Percentiles rank a stretch among this genome's conserved stretches.
These are phyloP conservation scores for Amylocarpus encephaloides DNA, from an alignment of 2,329 filamentous ascomycete genomes.

Conservation along the genomic window DNA sequence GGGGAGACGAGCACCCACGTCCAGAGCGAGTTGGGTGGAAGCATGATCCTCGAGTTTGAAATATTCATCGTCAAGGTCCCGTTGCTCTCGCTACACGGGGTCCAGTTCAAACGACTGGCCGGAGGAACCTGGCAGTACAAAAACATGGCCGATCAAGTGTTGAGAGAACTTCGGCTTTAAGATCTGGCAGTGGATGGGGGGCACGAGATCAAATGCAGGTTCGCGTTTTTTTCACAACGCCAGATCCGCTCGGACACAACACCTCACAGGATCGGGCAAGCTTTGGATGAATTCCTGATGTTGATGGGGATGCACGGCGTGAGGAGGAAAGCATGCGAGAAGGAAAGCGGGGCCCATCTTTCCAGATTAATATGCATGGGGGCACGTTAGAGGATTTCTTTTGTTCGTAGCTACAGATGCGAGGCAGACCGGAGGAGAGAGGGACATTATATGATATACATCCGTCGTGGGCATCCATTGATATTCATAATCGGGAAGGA, in stretches of 20 bases:
- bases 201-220: background rate
- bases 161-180: conserved; percentile 65
- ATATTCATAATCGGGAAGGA: no score
- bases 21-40: conserved; percentile 79
- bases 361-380: no score
- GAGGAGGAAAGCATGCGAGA: background rate
- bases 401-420: no score
- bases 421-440: no score
- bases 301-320: background rate
- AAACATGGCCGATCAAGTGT: conserved; percentile 93
- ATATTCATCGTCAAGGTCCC: conserved; percentile 98
- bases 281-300: background rate
- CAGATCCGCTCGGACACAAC: background rate
- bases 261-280: background rate
- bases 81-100: conserved; percentile 82
- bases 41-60: conserved; percentile 82
- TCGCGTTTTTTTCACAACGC: background rate
- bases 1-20: conserved; percentile 91
- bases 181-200: background rate
- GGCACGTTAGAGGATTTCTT: no score
- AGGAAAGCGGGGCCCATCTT: background rate
- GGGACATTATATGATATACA: no score
- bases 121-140: conserved; percentile 99
- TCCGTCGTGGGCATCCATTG: no score
- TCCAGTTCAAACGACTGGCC: conserved; percentile 95